Evolutionary conservation across 2,329 filamentous ascomycete species (phyloP), one percentile per base, ranked within the genome.

Genomic region (Penicillium expansum): DNA sequence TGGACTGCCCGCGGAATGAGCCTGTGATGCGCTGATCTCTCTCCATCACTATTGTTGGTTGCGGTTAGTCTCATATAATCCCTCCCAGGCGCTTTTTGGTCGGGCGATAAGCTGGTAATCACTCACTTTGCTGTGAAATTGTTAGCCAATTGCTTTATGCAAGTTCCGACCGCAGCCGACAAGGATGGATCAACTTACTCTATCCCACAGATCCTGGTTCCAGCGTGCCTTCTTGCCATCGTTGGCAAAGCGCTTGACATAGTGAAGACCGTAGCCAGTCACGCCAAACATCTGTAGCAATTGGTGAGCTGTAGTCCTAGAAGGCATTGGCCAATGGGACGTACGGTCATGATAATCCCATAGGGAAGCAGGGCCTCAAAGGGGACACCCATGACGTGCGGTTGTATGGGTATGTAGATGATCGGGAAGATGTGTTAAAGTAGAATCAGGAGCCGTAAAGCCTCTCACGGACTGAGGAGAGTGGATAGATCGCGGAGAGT

Each of bases 331-430:
- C 60, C 57, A 64, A 62, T 59, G 55, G 59, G 49, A 76, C 82
- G 60, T 81, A 86, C 84, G 70, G 74, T 80, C 54, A 85, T 75
- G 75, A 86, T 84, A 70, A 87, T 83, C 65, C 79, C 85, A 71
- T 86, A 87, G 48, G 85, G 85, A 67, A 87, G 70, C 64, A 87
- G 74, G 63, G 85, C 81, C 77, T 88, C 85, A 72, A 87, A 87
- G 43, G 85, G 85, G 61, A 88, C 83, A 74, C 83, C 84, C 85
- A 86, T 86, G 63, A 62, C 64, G 63, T 55, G 45, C 24, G 50
- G 45, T 58, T 45, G 56, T 42, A 42, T 37, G 35, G 11, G 27
- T 51, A 35, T 39, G 32, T 33, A 42, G 33, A 30, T 22, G 29
- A 35, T 38, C 22, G 24, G 35, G 29, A 27, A 27, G 30, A 42